phyloP scores from a whole-genome alignment of 106 monocot species.

The Phalaenopsis aphrodite region DNA sequence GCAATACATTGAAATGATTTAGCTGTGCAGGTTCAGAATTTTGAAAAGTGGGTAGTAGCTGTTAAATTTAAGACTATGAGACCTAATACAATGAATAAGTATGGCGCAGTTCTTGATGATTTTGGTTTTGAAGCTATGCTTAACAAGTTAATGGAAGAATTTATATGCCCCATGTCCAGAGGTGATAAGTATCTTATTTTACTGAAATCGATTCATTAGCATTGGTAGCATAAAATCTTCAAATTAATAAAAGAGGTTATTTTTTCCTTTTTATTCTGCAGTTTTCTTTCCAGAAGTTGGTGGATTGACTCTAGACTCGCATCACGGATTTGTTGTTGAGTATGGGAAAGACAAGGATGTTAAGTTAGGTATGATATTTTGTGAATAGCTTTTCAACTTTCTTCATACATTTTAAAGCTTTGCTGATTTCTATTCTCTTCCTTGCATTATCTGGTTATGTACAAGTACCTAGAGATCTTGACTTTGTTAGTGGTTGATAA shows the following conservation, averaged over 20 bases:
- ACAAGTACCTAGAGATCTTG: too few species aligned
- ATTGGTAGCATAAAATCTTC: not conserved
- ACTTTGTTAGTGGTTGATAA: not conserved
- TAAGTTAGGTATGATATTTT: slow-evolving; percentile 58
- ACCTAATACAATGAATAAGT: slow-evolving; percentile 96
- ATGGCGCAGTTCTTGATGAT: slow-evolving; percentile 96
- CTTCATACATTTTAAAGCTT: not conserved
- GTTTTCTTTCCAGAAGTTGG: slow-evolving; percentile 88
- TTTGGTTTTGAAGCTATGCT: slow-evolving; percentile 97
- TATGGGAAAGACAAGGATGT: slow-evolving; percentile 92
- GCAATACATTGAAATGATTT: slow-evolving; percentile 6
- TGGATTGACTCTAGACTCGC: slow-evolving; percentile 75
- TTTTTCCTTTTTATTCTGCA: slow-evolving; percentile 22
- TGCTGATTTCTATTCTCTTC: not conserved
- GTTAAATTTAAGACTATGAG: slow-evolving; percentile 79
- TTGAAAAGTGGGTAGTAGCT: slow-evolving; percentile 72
- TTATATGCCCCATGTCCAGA: slow-evolving; percentile 76
- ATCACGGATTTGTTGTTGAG: slow-evolving; percentile 95
- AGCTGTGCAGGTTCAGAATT: slow-evolving; percentile 65
- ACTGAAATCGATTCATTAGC: not conserved
- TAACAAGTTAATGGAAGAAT: slow-evolving; percentile 82
- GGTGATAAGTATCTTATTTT: slow-evolving; percentile 34
- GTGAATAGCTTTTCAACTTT: not conserved
- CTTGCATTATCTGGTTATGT: not conserved
- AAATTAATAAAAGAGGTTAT: not conserved